Evolutionary conservation across 108 stramenopile genomes (phyloP), one percentile per base, ranked within the genome.

Genomic region (Epithemia pelagica): DNA sequence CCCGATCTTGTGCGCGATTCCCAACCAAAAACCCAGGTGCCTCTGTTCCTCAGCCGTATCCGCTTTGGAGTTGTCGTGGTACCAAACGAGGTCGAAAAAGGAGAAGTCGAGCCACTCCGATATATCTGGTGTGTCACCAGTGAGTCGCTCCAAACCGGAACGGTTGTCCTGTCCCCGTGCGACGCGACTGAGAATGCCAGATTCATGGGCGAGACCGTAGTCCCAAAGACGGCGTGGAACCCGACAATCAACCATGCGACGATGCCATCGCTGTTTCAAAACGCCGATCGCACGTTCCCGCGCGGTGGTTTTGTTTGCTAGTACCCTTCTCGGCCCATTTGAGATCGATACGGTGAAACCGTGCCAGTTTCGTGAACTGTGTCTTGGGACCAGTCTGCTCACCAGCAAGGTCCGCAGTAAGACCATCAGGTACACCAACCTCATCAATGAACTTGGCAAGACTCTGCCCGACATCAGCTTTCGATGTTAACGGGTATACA

Each of bases 61-160:
- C 7, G 60, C 69, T 26, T 24, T 29, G 37, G 15, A 5, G 5
- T 46, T 5, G 22, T 33, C 27, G 27, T 55, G 64, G 57, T 62
- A 82, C 77, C 77, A 82, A 0, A 82, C 74, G 2, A 54, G 54
- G 25, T 81, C 69, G 37, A 70, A 81, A 32, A 76, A 77, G 22
- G 54, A 64, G 28, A 77, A 81, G 24, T 72, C 1, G n/a, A 74
- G 46, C 63, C 31, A 77, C 56, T 81, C 73, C 21, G 73, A 64
- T 21, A 79, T 82, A 46, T 79, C 75, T 3, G 72, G 62, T 0
- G 75, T 74, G 0, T 74, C 32, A 32, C 82, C 82, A 15, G 75
- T 79, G 0, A 74, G 24, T 1, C 29, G 24, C 56, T 82, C 76
- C 30, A 66, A 15, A 5, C 37, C 37, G 5, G 37, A 15, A 10